Conservation (phyloP, 2,329 filamentous ascomycete species). For the Paecilomyces variotii region DNA sequence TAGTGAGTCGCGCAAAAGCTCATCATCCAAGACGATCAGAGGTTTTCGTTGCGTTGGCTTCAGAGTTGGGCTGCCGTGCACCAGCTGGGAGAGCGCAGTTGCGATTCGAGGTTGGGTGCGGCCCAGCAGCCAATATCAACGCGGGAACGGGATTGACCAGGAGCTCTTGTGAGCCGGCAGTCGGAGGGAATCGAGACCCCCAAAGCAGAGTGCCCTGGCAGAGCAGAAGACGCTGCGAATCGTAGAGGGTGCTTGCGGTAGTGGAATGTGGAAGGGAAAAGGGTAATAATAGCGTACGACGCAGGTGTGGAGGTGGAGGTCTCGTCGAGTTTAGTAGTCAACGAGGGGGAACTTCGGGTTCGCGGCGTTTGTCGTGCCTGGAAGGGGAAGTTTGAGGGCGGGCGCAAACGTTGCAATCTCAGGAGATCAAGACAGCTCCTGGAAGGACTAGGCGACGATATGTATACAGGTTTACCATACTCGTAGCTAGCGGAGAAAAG, state of each 20-base stretch:
- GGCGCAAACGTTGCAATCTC: neutral
- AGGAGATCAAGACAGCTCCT: neutral
- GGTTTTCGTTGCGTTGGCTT: constrained; percentile 2
- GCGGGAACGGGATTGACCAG: constrained; percentile 4
- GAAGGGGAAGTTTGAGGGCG: neutral
- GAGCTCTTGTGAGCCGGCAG: neutral
- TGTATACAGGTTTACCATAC: neutral
- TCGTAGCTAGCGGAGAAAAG: neutral
- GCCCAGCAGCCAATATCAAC: constrained; percentile 8
- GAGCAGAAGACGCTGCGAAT: neutral
- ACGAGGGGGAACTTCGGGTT: neutral
- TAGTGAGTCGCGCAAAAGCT: constrained; percentile 9
- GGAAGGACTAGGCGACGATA: neutral
- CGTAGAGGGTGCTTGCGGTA: neutral
- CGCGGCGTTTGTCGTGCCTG: neutral
- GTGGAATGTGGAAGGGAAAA: neutral
- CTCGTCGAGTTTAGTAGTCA: neutral
- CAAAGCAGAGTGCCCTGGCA: neutral
- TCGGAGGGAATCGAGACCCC: neutral
- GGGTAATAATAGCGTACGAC: neutral
- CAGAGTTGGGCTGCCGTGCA: constrained; percentile 2
- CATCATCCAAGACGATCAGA: constrained; percentile 9
- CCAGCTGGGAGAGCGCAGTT: constrained; percentile 6
- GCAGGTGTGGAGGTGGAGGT: neutral
- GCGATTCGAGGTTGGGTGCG: constrained; percentile 8